phyloP scores from a whole-genome alignment of 176 grass and related monocot genomes.

The Musa beccarii region DNA sequence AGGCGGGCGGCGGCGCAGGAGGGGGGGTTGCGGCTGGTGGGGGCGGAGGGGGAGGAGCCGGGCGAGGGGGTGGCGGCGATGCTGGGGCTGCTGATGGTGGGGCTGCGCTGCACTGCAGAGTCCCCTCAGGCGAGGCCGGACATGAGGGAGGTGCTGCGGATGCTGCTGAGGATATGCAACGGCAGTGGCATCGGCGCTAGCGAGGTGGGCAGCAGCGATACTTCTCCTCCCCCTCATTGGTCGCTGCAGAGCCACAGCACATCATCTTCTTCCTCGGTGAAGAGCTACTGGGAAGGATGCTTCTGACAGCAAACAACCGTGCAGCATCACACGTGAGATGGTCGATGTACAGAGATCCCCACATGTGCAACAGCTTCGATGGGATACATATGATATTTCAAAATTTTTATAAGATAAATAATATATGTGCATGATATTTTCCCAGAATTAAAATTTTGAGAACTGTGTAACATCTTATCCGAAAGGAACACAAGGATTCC shows the following conservation, averaged over 20 bases:
- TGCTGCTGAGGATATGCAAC: background rate
- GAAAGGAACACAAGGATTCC: too few species aligned
- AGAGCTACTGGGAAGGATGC: constrained; percentile 1
- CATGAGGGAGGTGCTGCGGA: constrained; percentile 18
- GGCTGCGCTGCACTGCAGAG: constrained; percentile 16
- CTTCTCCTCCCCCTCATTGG: background rate
- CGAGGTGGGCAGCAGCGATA: background rate
- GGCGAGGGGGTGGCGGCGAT: constrained; percentile 9
- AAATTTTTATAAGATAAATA: too few species aligned
- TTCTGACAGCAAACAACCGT: background rate
- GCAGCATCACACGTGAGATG: too few species aligned
- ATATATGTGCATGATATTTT: too few species aligned
- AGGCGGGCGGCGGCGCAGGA: constrained; percentile 33
- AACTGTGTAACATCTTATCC: too few species aligned
- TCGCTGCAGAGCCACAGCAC: background rate
- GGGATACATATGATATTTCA: too few species aligned
- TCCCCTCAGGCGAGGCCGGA: constrained; percentile 11
- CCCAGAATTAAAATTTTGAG: too few species aligned
- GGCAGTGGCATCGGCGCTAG: background rate
- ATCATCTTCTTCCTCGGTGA: background rate
- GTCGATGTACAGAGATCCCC: too few species aligned
- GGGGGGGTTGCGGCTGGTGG: background rate
- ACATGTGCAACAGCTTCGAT: too few species aligned
- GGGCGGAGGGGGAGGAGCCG: background rate
- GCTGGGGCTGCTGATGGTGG: constrained; percentile 9